phyloP scores from a whole-genome alignment of 495 filamentous ascomycete species.

The Sphaerosporella brunnea region DNA sequence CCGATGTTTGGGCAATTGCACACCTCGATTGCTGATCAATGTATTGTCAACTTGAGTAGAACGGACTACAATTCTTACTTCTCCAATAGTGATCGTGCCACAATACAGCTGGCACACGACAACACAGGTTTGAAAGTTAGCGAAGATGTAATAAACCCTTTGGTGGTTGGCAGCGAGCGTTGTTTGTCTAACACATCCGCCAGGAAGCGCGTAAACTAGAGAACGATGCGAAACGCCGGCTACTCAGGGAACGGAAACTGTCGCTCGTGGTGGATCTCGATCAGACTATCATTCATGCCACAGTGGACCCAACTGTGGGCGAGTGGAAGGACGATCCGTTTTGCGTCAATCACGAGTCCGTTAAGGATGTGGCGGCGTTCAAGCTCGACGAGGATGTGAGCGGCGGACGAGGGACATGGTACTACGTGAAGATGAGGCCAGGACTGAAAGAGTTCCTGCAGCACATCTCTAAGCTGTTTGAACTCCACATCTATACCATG shows the following conservation, averaged over 20 bases:
- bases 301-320: conserved; percentile 85
- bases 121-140: conserved; percentile 54
- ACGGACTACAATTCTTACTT: conserved; percentile 28
- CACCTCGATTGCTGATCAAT: too few species aligned
- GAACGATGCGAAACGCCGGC: conserved; percentile 63
- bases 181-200: background rate
- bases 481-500: conserved; percentile 98
- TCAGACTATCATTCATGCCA: conserved; percentile 96
- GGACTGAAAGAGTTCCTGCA: conserved; percentile 69
- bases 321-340: conserved; percentile 81
- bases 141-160: conserved; percentile 29
- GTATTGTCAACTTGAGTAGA: too few species aligned
- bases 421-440: conserved; percentile 97
- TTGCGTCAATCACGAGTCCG: conserved; percentile 79
- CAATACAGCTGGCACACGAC: conserved; percentile 85
- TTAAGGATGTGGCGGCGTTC: conserved; percentile 73
- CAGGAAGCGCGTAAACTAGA: conserved; percentile 64
- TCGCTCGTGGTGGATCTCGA: conserved; percentile 94
- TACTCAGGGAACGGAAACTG: conserved; percentile 62
- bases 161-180: too few species aligned
- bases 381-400: conserved; percentile 53
- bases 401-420: conserved; percentile 43
- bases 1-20: conserved; percentile 10
- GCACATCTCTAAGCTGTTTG: conserved; percentile 63
- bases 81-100: conserved; percentile 53